Conservation (phyloP, 1,284 basidiomycete species). For the Coniferiporia weirii region DNA sequence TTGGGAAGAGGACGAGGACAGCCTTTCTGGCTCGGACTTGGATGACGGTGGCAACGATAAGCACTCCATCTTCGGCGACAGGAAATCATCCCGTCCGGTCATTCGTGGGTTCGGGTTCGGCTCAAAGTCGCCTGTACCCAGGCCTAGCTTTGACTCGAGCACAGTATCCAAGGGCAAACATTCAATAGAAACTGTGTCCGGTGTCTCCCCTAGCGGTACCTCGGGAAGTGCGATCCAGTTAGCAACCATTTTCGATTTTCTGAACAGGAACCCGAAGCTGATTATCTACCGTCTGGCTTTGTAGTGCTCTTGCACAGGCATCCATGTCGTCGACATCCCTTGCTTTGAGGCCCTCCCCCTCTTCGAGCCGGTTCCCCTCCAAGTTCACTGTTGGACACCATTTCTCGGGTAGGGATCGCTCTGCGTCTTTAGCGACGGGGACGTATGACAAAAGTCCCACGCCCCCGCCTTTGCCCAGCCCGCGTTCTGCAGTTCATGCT, state of each 20-base stretch:
- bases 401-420: constrained; percentile 27
- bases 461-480: constrained; percentile 22
- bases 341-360: constrained; percentile 28
- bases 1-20: constrained; percentile 63
- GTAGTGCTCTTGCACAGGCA: constrained; percentile 49
- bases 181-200: constrained; percentile 55
- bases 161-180: constrained; percentile 41
- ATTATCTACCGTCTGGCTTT: neutral
- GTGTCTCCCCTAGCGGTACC: constrained; percentile 38
- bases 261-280: constrained; percentile 5
- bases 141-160: constrained; percentile 57
- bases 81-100: constrained; percentile 20
- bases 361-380: constrained; percentile 32
- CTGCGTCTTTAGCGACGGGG: constrained; percentile 19
- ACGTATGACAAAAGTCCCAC: constrained; percentile 18
- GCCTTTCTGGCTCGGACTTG: constrained; percentile 43
- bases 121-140: constrained; percentile 16
- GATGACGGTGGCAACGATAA: constrained; percentile 30
- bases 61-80: constrained; percentile 25
- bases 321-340: constrained; percentile 54
- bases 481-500: constrained; percentile 23
- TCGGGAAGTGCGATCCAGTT: constrained; percentile 54
- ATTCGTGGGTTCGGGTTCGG: constrained; percentile 19
- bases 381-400: constrained; percentile 30
- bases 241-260: constrained; percentile 26